Evolutionary conservation across 1,139 yeast genomes (phyloP), one percentile per base, ranked within the genome.

Genomic region (Pichia sp.): DNA sequence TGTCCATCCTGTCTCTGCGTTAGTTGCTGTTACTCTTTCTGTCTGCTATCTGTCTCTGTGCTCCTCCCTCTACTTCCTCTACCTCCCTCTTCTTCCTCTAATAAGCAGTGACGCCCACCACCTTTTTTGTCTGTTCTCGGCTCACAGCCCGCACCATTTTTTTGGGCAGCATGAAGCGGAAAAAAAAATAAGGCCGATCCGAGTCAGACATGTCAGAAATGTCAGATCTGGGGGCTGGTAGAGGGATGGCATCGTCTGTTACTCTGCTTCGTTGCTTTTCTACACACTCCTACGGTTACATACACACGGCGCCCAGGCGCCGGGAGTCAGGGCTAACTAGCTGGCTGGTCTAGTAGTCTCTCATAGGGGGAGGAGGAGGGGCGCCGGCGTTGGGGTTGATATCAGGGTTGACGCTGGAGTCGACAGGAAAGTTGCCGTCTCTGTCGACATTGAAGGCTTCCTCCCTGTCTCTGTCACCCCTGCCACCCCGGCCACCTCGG

Each of bases 1-100:
- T 54, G 29, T 56, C 57, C 59, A 56, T 56, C 13, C 30, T 29
- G 5, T 15, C 31, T n/a, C 32, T 34, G 31, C 10, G 42, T 10
- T 26, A 30, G 15, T 36, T 36, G 15, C 40, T 42, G 45, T 42
- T 19, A 16, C 29, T 23, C 4, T 8, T 31, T 30, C 30, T 47
- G 31, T 40, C 11, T 31, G 23, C 34, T 10, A 13, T 32, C 13
- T 13, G 13, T 8, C 36, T 32, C 36, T 13, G 36, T 32, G 36
- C 32, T 45, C 41, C 19, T 31, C 23, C 16, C 36, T 32, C 13
- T 32, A 13, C 36, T 36, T 23, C 26, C 26, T 23, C 26, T 23
- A 23, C 26, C 41, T 36, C 16, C n/a, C 41, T 36, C 41, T 11
- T n/a, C 41, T 36, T 15, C 13, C 13, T 13, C 36, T 13, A 32